A percentile compares a stretch with the other conserved stretches of the same genome.
These are phyloP conservation scores for Withania somnifera DNA, from an alignment of 305 asterid genomes.

Conservation along the genomic window DNA sequence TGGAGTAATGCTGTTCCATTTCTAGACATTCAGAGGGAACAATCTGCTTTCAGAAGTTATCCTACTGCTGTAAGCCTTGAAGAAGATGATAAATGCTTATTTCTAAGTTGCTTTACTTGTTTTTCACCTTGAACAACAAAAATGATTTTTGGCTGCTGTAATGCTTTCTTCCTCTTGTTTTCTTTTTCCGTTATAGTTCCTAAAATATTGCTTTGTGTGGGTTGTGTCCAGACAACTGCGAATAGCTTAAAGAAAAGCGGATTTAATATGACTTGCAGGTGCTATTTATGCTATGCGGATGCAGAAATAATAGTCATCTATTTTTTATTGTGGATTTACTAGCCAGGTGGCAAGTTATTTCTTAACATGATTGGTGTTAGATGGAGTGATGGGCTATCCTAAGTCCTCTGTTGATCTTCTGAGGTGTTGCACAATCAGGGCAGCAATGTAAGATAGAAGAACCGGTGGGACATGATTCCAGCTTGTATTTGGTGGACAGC, in stretches of 20 bases:
- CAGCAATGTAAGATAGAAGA: not conserved
- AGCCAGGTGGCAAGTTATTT: not conserved
- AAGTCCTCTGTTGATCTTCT: not conserved
- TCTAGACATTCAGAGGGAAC: not conserved
- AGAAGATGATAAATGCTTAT: not conserved
- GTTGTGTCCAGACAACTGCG: not conserved
- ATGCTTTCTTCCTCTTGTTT: not conserved
- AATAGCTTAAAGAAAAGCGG: not conserved
- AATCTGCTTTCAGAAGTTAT: not conserved
- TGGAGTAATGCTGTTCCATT: not conserved
- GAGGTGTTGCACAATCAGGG: not conserved
- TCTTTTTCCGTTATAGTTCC: not conserved
- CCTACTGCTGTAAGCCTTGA: not conserved
- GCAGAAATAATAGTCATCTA: not conserved
- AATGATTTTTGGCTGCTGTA: not conserved
- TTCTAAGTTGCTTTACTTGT: not conserved
- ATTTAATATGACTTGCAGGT: not conserved
- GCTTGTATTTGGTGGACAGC: not conserved
- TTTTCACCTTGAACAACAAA: not conserved
- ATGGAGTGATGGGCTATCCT: not conserved
- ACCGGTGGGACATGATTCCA: not conserved
- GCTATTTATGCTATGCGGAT: not conserved
- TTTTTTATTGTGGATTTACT: not conserved
- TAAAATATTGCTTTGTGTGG: not conserved
- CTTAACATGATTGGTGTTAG: not conserved